These are phyloP conservation scores for Torulaspora indica DNA, from an alignment of 805 yeast species.

Conservation along the genomic window DNA sequence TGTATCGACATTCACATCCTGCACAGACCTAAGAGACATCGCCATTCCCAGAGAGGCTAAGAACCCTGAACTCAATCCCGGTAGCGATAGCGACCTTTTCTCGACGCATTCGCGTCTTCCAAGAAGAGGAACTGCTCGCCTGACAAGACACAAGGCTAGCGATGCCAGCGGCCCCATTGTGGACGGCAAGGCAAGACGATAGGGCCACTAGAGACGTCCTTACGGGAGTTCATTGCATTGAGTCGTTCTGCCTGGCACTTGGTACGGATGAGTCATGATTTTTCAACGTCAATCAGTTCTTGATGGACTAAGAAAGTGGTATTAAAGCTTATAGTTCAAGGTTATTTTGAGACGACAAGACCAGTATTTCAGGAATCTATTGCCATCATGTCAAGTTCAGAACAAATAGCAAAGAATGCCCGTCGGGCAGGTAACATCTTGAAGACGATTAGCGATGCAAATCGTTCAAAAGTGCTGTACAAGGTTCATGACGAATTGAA, in stretches of 20 bases:
- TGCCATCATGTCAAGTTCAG: slow-evolving; percentile 41
- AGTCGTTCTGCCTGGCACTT: neutral
- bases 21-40: slow-evolving; percentile 31
- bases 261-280: neutral
- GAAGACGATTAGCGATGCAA: slow-evolving; percentile 68
- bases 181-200: neutral
- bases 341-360: neutral
- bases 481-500: slow-evolving; percentile 67
- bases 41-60: neutral
- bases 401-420: slow-evolving; percentile 73
- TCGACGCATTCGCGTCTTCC: neutral
- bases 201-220: neutral
- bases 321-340: neutral
- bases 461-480: slow-evolving; percentile 67
- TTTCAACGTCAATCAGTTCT: neutral
- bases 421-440: slow-evolving; percentile 77
- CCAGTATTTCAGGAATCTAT: neutral
- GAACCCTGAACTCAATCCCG: neutral
- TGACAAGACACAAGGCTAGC: neutral
- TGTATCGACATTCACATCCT: slow-evolving; percentile 32
- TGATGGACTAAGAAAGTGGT: neutral
- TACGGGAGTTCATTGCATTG: neutral
- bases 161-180: neutral
- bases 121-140: neutral
- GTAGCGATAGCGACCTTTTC: neutral